These are phyloP conservation scores for Lomentospora prolificans DNA, from an alignment of 2,329 filamentous ascomycete genomes.

Conservation along the genomic window DNA sequence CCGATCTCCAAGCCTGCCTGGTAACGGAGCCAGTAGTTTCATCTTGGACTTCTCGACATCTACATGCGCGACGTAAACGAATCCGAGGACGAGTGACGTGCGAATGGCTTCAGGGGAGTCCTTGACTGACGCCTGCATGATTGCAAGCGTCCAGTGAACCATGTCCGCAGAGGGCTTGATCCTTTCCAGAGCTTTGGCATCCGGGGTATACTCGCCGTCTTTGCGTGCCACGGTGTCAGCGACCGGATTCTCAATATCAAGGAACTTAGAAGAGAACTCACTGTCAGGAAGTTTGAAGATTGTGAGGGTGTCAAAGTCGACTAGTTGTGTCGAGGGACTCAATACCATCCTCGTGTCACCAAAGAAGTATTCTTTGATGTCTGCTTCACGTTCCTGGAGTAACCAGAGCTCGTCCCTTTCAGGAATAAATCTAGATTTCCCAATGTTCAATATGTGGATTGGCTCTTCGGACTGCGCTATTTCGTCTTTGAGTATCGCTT, in stretches of 20 bases:
- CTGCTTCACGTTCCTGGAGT: conserved; percentile 61
- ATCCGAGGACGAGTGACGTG: conserved; percentile 79
- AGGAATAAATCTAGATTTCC: conserved; percentile 78
- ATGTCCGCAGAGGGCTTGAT: conserved; percentile 57
- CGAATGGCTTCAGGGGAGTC: conserved; percentile 65
- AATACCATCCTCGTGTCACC: conserved; percentile 67
- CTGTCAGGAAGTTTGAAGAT: conserved; percentile 62
- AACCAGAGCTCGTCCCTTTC: conserved; percentile 66
- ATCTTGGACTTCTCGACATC: conserved; percentile 76
- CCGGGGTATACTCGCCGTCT: conserved; percentile 17
- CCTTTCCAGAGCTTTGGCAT: conserved; percentile 44
- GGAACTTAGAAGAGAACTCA: conserved; percentile 22
- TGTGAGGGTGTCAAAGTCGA: conserved; percentile 64
- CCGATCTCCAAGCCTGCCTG: conserved; percentile 66
- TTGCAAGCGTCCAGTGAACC: conserved; percentile 72
- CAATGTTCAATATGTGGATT: conserved; percentile 66
- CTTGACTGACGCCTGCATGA: conserved; percentile 65
- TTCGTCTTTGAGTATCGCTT: conserved; percentile 52
- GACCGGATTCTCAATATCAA: background rate
- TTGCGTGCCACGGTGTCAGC: background rate
- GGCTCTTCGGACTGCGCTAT: conserved; percentile 52
- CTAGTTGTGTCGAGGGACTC: conserved; percentile 77
- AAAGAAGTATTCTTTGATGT: conserved; percentile 91
- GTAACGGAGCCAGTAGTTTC: conserved; percentile 73
- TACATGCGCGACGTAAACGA: conserved; percentile 85